These are phyloP conservation scores for Entelexis sorbosivorans DNA, from an alignment of 1,139 yeast genomes.

Conservation along the genomic window DNA sequence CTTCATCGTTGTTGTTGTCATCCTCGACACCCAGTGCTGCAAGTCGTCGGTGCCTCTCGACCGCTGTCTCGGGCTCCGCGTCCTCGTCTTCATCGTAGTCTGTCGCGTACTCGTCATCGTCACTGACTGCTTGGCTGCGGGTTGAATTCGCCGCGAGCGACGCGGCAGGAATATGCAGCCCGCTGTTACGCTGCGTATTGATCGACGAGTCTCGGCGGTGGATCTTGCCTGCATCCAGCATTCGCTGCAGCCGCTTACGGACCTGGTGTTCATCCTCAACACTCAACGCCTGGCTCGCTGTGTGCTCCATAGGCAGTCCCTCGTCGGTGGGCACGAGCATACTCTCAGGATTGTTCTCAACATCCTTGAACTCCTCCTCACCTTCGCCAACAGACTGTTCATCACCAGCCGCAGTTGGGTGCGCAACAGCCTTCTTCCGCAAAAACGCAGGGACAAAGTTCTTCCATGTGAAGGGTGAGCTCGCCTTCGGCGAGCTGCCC, in stretches of 20 bases:
- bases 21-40: conserved; percentile 59
- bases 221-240: conserved; percentile 23
- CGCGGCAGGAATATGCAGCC: conserved; percentile 2
- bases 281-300: conserved; percentile 16
- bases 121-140: conserved; percentile 14
- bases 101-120: conserved; percentile 20
- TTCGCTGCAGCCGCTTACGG: conserved; percentile 23
- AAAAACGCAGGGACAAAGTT: conserved; percentile 6
- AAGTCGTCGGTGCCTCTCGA: conserved; percentile 63
- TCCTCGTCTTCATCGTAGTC: conserved; percentile 27
- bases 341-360: conserved; percentile 25
- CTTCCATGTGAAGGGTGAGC: background rate
- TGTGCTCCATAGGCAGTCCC: conserved; percentile 2
- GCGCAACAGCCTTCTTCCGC: background rate
- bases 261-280: conserved; percentile 23
- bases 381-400: background rate
- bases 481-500: conserved; percentile 19
- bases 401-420: background rate
- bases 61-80: conserved; percentile 55
- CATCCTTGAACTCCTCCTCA: conserved; percentile 20
- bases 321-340: conserved; percentile 23
- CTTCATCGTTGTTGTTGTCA: conserved; percentile 1
- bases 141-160: conserved; percentile 2
- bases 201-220: conserved; percentile 10
- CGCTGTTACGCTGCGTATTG: background rate